Evolutionary conservation across 768 basidiomycete species (phyloP), one percentile per base, ranked within the genome.

Genomic region (Mycena epipterygia): DNA sequence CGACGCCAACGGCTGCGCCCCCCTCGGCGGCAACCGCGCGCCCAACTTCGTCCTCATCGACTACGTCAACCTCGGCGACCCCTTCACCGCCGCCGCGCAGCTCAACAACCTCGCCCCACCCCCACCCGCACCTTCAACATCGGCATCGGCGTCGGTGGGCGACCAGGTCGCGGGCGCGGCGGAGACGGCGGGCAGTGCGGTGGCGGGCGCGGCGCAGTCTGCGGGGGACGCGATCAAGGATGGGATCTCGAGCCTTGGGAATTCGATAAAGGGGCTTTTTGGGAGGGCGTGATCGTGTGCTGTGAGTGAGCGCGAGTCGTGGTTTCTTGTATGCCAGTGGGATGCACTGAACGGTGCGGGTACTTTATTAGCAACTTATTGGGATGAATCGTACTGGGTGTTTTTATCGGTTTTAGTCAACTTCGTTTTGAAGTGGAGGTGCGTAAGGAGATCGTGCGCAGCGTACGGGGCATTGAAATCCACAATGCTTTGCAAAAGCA

Each of bases 41-140:
- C 86, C 87, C 3, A 87, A 84, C 76, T 88, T 86, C 66, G 82
- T 88, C 19, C 79, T 88, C 62, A 76, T 88, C 65, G 87, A 88
- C 75, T 88, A 79, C 66, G 83, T 87, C 37, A 79, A 87, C 73
- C 58, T 84, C 30, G 87, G 87, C 11, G 64, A 85, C 55, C 83
- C 82, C 3, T 74, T 81, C 63, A 72, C 76, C 33, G 82, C 84
- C 0, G 86, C 84, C 8, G 78, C 83, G 59, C 74, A 73, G 69
- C 74, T 88, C 64, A 87, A 88, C 64, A 84, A 84, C 58, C 75
- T 76, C n/a, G n/a, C 60, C 30, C 19, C 29, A 32, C 46, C 46
- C 60, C 30, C 60, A n/a, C 48, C 60, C 17, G 46, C 23, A n/a
- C 60, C 60, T 11, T 21, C 58, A 23, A 57, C 33, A 42, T n/a